Evolutionary conservation across 2,329 filamentous ascomycete species (phyloP).

Genomic region (Leptographium flavum): DNA sequence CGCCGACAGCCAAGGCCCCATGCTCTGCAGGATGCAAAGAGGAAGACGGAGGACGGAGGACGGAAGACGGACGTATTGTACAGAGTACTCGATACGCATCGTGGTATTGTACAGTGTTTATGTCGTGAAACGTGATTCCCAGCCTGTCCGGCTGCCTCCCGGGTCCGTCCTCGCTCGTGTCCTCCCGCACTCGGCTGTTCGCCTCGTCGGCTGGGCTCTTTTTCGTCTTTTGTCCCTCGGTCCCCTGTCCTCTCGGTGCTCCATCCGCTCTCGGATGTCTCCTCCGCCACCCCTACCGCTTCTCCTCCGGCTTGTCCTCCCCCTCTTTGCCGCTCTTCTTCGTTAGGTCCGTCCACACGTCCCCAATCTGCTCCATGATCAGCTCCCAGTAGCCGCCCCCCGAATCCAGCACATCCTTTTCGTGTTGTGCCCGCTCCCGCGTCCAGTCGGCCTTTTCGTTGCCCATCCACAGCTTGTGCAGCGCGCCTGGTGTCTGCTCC

Average conservation of each 20-base stretch:
- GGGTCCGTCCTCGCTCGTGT: too few relatives aligned
- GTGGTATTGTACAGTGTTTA: background rate
- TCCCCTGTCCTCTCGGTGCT: background rate
- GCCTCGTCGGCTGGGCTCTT: too few relatives aligned
- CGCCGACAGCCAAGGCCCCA: too few relatives aligned
- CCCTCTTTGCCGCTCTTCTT: conserved; percentile 12
- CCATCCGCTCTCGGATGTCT: background rate
- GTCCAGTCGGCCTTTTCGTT: conserved; percentile 35
- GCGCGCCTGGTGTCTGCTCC: background rate
- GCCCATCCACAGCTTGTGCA: conserved; percentile 44
- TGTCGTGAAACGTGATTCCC: background rate
- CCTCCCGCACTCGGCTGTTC: background rate
- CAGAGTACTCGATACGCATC: too few relatives aligned
- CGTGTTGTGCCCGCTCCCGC: conserved; percentile 24
- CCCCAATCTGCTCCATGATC: conserved; percentile 41
- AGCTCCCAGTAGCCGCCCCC: conserved; percentile 42
- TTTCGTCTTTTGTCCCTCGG: background rate
- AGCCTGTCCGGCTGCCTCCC: background rate
- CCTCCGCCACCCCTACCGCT: background rate
- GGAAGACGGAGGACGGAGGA: background rate
- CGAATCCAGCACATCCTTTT: conserved; percentile 34
- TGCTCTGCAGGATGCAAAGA: too few relatives aligned
- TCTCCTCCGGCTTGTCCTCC: background rate
- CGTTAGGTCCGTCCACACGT: conserved; percentile 23
- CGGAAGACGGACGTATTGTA: background rate